phyloP scores from a whole-genome alignment of 805 yeast genomes.

The Monosporozyma aquatica region DNA sequence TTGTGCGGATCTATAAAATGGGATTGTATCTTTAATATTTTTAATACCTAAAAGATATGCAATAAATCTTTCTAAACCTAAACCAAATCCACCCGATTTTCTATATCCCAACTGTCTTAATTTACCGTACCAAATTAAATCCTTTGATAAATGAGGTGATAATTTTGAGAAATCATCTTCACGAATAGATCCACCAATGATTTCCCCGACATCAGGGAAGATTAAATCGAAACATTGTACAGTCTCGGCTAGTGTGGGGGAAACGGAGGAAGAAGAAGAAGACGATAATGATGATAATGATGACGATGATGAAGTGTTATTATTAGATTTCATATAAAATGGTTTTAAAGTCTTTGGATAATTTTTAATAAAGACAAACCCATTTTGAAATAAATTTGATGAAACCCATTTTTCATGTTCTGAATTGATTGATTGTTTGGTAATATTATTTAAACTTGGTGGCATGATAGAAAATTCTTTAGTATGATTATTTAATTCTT shows the following conservation, averaged over 20 bases:
- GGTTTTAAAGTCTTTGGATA: conserved; percentile 78
- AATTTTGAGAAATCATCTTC: conserved; percentile 46
- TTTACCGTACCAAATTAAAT: conserved; percentile 72
- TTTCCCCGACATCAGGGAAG: conserved; percentile 87
- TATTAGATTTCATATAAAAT: conserved; percentile 73
- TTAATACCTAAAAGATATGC: conserved; percentile 65
- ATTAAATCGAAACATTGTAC: conserved; percentile 87
- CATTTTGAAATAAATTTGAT: conserved; percentile 43
- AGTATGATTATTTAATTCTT: conserved; percentile 12
- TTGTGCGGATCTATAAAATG: conserved; percentile 55
- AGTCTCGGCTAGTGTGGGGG: conserved; percentile 42
- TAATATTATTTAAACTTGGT: background rate
- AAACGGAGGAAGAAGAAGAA: too few relatives aligned
- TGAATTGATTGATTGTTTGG: conserved; percentile 43
- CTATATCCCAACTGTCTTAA: conserved; percentile 68
- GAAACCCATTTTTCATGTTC: conserved; percentile 93
- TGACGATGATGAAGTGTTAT: conserved; percentile 20
- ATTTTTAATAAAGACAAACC: conserved; percentile 83
- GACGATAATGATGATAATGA: background rate
- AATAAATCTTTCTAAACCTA: conserved; percentile 84
- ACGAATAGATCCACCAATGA: conserved; percentile 90
- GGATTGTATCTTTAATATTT: conserved; percentile 77
- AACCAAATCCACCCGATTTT: conserved; percentile 96
- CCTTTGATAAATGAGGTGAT: conserved; percentile 10
- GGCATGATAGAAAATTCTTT: background rate